phyloP scores from a whole-genome alignment of 208 protist genomes.

The Ichthyophonus hoferi region DNA sequence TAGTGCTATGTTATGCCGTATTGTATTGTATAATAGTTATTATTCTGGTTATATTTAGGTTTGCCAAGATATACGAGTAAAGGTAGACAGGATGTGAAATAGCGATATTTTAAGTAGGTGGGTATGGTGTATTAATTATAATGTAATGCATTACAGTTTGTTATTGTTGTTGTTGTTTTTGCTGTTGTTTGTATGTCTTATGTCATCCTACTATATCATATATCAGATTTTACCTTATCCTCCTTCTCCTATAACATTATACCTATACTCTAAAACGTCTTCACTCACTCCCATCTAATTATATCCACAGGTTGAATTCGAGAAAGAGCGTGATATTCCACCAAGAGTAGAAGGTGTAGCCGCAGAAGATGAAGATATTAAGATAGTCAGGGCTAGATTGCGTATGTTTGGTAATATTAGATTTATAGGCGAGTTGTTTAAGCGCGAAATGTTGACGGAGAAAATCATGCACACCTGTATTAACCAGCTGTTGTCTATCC shows the following conservation, averaged over 20 bases:
- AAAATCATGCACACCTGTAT: conserved; percentile 37
- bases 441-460: conserved; percentile 35
- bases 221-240: neutral
- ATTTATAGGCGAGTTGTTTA: conserved; percentile 51
- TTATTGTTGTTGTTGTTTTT: too few relatives aligned
- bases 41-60: too few relatives aligned
- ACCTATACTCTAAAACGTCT: neutral
- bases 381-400: conserved; percentile 2
- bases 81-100: too few relatives aligned
- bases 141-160: too few relatives aligned
- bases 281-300: neutral
- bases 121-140: too few relatives aligned
- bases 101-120: too few relatives aligned
- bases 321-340: conserved; percentile 10
- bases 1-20: too few relatives aligned
- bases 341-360: conserved; percentile 22
- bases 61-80: too few relatives aligned
- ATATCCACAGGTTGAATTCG: conserved; percentile 18
- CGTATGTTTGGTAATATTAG: conserved; percentile 37
- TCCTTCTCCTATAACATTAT: neutral
- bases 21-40: too few relatives aligned
- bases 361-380: conserved; percentile 10
- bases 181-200: too few relatives aligned
- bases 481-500: neutral
- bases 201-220: too few relatives aligned